Evolutionary conservation across 1,284 basidiomycete species (phyloP).

Genomic region (Marasmius sp.): DNA sequence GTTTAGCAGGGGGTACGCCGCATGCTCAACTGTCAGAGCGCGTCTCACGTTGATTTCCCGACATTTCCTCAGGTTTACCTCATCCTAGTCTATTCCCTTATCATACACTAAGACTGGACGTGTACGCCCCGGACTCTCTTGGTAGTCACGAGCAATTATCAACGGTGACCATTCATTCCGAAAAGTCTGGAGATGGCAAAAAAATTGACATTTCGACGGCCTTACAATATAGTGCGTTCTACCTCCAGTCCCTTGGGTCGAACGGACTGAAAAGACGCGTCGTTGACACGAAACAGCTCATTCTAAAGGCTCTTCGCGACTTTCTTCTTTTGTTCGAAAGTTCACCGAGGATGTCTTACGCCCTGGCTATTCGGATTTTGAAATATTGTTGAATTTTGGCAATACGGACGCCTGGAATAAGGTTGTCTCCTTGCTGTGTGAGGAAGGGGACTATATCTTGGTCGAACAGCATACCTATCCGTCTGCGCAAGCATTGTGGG

Average conservation of each 20-base stretch:
- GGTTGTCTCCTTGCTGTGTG: conserved; percentile 41
- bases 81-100: conserved; percentile 15
- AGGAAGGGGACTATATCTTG: conserved; percentile 54
- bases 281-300: background rate
- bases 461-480: conserved; percentile 52
- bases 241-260: background rate
- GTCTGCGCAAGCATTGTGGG: conserved; percentile 33
- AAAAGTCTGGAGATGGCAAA: background rate
- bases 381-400: conserved; percentile 18
- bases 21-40: background rate
- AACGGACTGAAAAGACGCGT: background rate
- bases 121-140: background rate
- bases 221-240: conserved; percentile 4
- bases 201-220: background rate
- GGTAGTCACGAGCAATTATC: background rate
- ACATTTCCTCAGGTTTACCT: conserved; percentile 8
- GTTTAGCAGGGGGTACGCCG: conserved; percentile 14
- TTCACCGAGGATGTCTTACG: conserved; percentile 12
- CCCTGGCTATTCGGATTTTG: conserved; percentile 13
- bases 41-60: background rate
- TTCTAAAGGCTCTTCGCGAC: conserved; percentile 4
- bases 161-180: background rate
- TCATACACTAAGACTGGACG: background rate
- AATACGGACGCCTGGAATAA: conserved; percentile 37
- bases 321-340: conserved; percentile 9